phyloP scores from a whole-genome alignment of 306 rosid species.

The Abrus precatorius region DNA sequence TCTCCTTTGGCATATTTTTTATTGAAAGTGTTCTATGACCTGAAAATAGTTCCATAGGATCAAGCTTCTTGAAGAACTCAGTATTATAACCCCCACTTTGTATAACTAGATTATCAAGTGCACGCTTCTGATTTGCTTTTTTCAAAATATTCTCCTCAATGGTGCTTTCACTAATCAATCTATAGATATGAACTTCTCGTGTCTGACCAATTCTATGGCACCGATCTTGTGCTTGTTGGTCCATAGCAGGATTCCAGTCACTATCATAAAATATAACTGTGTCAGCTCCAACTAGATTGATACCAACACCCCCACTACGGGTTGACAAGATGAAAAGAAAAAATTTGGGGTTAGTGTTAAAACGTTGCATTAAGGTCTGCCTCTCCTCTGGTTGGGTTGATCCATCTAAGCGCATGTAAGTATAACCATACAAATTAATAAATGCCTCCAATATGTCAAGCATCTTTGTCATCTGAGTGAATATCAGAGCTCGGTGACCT shows the following conservation, averaged over 20 bases:
- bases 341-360: slow-evolving; percentile 92
- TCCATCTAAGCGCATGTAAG: slow-evolving; percentile 98
- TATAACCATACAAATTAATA: slow-evolving; percentile 96
- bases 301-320: slow-evolving; percentile 99
- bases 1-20: slow-evolving; percentile 77
- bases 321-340: slow-evolving; percentile 97
- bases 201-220: slow-evolving; percentile 99
- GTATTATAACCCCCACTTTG: slow-evolving; percentile 99
- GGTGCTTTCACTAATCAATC: slow-evolving; percentile 95
- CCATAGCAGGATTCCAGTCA: slow-evolving; percentile 99
- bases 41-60: slow-evolving; percentile 94
- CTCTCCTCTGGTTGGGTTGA: slow-evolving; percentile 98
- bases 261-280: slow-evolving; percentile 98
- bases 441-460: slow-evolving; percentile 96
- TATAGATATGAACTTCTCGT: slow-evolving; percentile 95
- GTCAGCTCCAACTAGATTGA: slow-evolving; percentile 98
- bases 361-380: slow-evolving; percentile 96
- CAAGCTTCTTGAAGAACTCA: slow-evolving; percentile 96
- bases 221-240: slow-evolving; percentile 99
- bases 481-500: slow-evolving; percentile 94
- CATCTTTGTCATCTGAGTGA: slow-evolving; percentile 99
- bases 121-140: slow-evolving; percentile 99
- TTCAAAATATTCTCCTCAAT: slow-evolving; percentile 96
- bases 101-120: slow-evolving; percentile 95
- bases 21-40: slow-evolving; percentile 77